These are phyloP conservation scores for Russula olivacea DNA, from an alignment of 768 basidiomycete genomes.

Conservation along the genomic window DNA sequence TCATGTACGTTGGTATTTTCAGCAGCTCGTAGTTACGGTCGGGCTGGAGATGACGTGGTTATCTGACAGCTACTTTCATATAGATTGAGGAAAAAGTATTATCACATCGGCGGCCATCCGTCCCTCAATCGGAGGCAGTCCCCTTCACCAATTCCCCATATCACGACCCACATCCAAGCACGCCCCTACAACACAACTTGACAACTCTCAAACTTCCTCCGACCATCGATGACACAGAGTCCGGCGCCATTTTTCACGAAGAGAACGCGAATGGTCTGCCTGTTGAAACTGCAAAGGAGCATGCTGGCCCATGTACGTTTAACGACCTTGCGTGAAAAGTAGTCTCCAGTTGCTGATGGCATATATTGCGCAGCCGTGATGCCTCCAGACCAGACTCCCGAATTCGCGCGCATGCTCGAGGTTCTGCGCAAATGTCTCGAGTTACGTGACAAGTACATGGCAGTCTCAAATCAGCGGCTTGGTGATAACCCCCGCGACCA, in stretches of 20 bases:
- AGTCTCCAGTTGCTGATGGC: conserved; percentile 22
- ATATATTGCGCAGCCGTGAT: conserved; percentile 2
- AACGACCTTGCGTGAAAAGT: conserved; percentile 11
- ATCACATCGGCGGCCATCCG: conserved; percentile 61
- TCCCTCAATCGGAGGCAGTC: conserved; percentile 34
- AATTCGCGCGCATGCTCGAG: conserved; percentile 45
- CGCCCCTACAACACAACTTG: background rate
- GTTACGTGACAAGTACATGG: conserved; percentile 93
- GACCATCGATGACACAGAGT: conserved; percentile 5
- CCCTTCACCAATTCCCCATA: conserved; percentile 30
- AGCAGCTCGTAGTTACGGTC: background rate
- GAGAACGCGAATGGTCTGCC: conserved; percentile 3
- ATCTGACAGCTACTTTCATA: background rate
- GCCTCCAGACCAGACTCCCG: conserved; percentile 24
- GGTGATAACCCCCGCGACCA: conserved; percentile 94
- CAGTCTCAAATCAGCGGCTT: conserved; percentile 78
- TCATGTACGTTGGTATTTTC: conserved; percentile 46
- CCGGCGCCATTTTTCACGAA: background rate
- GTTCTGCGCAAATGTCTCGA: conserved; percentile 81
- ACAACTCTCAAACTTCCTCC: conserved; percentile 1
- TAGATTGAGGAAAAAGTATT: conserved; percentile 73
- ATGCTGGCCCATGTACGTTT: conserved; percentile 9
- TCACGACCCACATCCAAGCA: conserved; percentile 6
- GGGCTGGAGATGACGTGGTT: background rate
- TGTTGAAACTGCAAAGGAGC: conserved; percentile 10